Conservation (phyloP, 345 rosid genomes). For the Eucalyptus tenuipes region DNA sequence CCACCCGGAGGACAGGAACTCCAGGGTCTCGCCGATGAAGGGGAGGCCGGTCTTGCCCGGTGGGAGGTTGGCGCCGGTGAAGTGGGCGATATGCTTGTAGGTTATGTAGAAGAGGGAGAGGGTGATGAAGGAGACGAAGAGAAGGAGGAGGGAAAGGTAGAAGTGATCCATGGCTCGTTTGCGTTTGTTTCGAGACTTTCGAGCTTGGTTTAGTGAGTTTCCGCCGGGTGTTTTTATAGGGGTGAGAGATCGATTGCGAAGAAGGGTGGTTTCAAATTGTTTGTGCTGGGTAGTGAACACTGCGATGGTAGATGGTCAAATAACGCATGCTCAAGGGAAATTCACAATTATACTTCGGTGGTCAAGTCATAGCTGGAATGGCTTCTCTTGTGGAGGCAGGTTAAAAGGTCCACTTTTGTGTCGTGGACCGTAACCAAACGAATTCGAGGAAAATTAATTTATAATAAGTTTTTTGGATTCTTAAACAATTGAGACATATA, state of each 20-base stretch:
- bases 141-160: constrained; percentile 5
- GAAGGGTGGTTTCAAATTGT: not conserved
- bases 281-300: not conserved
- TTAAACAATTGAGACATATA: not conserved
- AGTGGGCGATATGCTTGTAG: constrained; percentile 2
- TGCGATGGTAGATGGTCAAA: not conserved
- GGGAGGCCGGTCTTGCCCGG: constrained; percentile 4
- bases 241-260: not conserved
- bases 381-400: not conserved
- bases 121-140: constrained; percentile 1
- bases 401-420: not conserved
- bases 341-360: not conserved
- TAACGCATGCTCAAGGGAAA: not conserved
- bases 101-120: not conserved
- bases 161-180: not conserved
- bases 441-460: not conserved
- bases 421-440: not conserved
- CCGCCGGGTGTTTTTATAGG: not conserved
- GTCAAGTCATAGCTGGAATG: not conserved
- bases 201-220: not conserved
- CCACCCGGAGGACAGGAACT: constrained; percentile 4
- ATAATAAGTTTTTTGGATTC: not conserved
- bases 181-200: not conserved
- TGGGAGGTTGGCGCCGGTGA: not conserved
- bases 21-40: not conserved